phyloP scores from a whole-genome alignment of 768 basidiomycete species.

The Calocera cornea region DNA sequence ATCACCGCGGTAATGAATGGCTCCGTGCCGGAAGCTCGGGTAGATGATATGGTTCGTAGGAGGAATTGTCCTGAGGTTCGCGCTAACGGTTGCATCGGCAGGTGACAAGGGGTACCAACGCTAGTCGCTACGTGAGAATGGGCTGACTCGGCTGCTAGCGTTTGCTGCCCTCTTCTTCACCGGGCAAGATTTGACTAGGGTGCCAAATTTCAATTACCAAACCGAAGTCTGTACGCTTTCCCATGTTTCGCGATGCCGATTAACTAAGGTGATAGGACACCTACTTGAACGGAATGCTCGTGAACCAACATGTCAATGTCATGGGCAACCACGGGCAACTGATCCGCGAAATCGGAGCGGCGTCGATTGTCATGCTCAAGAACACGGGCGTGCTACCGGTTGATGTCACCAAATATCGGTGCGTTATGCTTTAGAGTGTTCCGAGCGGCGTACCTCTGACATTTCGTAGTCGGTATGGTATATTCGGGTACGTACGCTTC shows the following conservation, averaged over 20 bases:
- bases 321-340: conserved; percentile 30
- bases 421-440: not conserved
- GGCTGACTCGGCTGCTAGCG: not conserved
- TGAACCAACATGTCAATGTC: conserved; percentile 36
- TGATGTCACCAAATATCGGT: conserved; percentile 12
- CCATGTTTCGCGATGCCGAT: not conserved
- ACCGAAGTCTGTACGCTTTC: not conserved
- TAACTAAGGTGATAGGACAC: not conserved
- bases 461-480: not conserved
- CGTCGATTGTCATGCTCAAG: conserved; percentile 28
- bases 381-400: conserved; percentile 16
- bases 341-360: conserved; percentile 28
- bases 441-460: not conserved
- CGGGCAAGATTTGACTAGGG: not conserved
- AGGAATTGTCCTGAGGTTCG: not conserved
- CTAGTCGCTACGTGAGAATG: too few relatives aligned
- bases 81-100: not conserved
- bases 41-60: conserved; percentile 56
- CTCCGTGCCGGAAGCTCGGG: conserved; percentile 47
- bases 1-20: conserved; percentile 57
- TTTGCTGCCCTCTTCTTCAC: not conserved
- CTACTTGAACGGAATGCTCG: conserved; percentile 3
- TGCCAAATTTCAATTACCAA: not conserved
- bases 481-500: not conserved
- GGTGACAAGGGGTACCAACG: not conserved